These are phyloP conservation scores for Yamadazyma oceani DNA, from an alignment of 1,139 yeast species.

Conservation along the genomic window DNA sequence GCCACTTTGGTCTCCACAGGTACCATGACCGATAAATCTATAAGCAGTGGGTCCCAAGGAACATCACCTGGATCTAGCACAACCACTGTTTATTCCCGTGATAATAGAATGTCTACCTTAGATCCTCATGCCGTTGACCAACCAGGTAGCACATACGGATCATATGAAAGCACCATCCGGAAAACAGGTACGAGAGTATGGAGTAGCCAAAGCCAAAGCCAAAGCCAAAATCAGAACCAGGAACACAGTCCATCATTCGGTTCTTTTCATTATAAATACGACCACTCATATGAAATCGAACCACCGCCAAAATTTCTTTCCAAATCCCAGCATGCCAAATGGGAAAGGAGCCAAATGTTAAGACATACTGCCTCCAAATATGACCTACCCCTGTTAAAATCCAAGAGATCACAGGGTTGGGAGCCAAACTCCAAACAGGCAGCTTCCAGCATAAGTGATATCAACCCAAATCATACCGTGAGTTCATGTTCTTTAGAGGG, in stretches of 20 bases:
- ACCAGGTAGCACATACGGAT: too few relatives aligned
- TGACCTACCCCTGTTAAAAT: slow-evolving; percentile 9
- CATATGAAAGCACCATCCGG: too few relatives aligned
- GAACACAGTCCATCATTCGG: not conserved
- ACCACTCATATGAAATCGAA: slow-evolving; percentile 15
- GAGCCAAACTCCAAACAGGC: too few relatives aligned
- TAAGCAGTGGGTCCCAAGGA: not conserved
- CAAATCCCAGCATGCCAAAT: slow-evolving; percentile 17
- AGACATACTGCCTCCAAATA: slow-evolving; percentile 18
- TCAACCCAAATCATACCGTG: too few relatives aligned
- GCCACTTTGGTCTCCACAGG: slow-evolving; percentile 1
- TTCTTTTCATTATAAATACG: slow-evolving; percentile 9
- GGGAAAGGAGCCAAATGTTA: slow-evolving; percentile 25
- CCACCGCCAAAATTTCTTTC: slow-evolving; percentile 18
- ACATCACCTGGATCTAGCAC: not conserved
- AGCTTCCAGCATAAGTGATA: too few relatives aligned
- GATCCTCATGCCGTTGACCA: slow-evolving; percentile 1
- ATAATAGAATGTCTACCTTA: not conserved
- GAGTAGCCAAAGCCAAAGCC: too few relatives aligned
- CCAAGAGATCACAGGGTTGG: slow-evolving; percentile 6
- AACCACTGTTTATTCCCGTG: not conserved
- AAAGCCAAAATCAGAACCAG: too few relatives aligned
- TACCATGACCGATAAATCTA: slow-evolving; percentile 2
- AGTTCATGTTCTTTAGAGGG: too few relatives aligned
- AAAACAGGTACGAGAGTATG: too few relatives aligned